Evolutionary conservation across 371 early-diverging fungal species (phyloP).

Genomic region (Apophysomyces ossiformis): DNA sequence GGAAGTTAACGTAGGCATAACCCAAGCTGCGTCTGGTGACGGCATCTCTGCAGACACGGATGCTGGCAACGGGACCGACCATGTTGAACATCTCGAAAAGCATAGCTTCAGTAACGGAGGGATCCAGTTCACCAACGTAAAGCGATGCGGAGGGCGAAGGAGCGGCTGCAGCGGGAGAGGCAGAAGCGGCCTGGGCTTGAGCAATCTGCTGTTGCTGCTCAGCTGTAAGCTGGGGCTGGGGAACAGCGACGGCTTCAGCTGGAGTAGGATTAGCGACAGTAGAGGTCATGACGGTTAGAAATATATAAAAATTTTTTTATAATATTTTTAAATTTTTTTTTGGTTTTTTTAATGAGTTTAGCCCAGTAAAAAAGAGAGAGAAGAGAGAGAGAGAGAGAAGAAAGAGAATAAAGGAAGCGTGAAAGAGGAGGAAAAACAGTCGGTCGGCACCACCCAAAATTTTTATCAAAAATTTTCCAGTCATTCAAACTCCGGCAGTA

Average conservation of each 20-base stretch:
- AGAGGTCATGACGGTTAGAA: slow-evolving; percentile 53
- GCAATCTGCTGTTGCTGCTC: slow-evolving; percentile 69
- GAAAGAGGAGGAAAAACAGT: slow-evolving; percentile 12
- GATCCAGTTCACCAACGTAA: slow-evolving; percentile 91
- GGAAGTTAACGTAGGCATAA: slow-evolving; percentile 98
- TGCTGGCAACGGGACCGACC: slow-evolving; percentile 94
- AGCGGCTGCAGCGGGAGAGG: slow-evolving; percentile 26
- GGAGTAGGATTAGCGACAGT: slow-evolving; percentile 53
- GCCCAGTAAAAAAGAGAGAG: slow-evolving; percentile 15
- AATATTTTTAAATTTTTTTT: slow-evolving; percentile 53
- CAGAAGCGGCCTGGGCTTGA: slow-evolving; percentile 44
- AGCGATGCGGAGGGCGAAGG: slow-evolving; percentile 72
- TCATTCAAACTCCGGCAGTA: not conserved
- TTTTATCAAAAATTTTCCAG: slow-evolving; percentile 6
- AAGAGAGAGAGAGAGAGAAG: slow-evolving; percentile 17
- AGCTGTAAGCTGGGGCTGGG: slow-evolving; percentile 50
- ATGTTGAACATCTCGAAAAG: slow-evolving; percentile 95
- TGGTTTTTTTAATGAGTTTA: slow-evolving; percentile 29
- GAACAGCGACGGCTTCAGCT: slow-evolving; percentile 49
- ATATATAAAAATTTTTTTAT: slow-evolving; percentile 41
- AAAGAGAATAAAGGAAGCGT: slow-evolving; percentile 14
- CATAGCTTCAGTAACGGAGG: slow-evolving; percentile 94
- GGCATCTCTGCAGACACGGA: slow-evolving; percentile 97
- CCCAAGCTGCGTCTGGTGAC: slow-evolving; percentile 95
- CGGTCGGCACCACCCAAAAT: slow-evolving; percentile 1